Evolutionary conservation across 2,329 filamentous ascomycete species (phyloP), one percentile per base, ranked within the genome.

Genomic region (Fusarium beomiforme): DNA sequence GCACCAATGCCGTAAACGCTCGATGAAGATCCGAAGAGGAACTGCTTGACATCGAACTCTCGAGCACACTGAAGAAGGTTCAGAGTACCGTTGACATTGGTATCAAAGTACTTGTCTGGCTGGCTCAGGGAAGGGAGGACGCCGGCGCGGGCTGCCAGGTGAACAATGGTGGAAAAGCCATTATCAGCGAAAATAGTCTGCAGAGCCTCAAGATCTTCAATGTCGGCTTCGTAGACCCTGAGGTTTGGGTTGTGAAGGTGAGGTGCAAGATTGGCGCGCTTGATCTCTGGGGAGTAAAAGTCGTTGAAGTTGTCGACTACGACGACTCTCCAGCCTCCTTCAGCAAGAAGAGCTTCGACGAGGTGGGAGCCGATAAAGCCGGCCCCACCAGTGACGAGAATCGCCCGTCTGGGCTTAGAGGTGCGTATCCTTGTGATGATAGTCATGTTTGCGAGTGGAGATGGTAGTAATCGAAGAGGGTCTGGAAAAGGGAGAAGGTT

Each of bases 311-410:
- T 65, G 42, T 65, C 62, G 11, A 64, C 49, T 0, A 65, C 59
- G 2, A 64, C 59, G 3, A 64, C 59, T n/a, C 37, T 65, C 62
- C 62, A 65, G 11, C 51, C 55, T 13, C 59, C 49, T 3, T 65
- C 59, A 5, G 62, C 62, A 3, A 65, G 29, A 16, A 65, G 49
- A 4, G 62, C 59, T 17, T 65, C 59, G 2, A 65, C 62, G 5
- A 65, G 62, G 26, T 65, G 62, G 19, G 59, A 64, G 24, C 62
- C 62, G 4, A 65, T 65, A 13, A 65, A 65, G 41, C 62, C 62
- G 8, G 59, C 62, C 26, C 62, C 62, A 16, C 62, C 62, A 4
- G 62, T 65, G 1, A 65, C 59, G 29, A 65, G 31, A 21, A 65
- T 65, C 16, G 49, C 51, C 21, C 26, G 49, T 33, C 36, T 57